Evolutionary conservation across 805 yeast genomes (phyloP), one percentile per base, ranked within the genome.

Genomic region (Nakazawaea sp.): DNA sequence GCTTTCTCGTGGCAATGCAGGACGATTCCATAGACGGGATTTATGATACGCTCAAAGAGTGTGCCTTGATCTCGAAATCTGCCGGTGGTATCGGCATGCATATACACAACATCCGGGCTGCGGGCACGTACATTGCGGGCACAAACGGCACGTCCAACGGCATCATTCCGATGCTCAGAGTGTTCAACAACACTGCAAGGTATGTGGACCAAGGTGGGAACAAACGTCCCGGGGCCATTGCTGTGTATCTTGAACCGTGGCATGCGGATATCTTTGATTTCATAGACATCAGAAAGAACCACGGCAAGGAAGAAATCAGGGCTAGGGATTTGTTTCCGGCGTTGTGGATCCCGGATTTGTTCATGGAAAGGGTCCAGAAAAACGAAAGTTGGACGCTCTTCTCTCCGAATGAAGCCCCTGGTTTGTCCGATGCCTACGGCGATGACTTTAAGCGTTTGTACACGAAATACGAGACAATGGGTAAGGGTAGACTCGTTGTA

Each of bases 181-280:
- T 74, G 18, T 74, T 74, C 61, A 74, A 74, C 57, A 73, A 72
- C 52, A 73, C 81, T 27, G 81, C 81, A 26, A 64, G 79, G 53
- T 74, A 74, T 49, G 81, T 74, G 30, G 81, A 74, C 50, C 81
- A 74, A 56, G 81, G 81, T 53, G 81, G 81, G 47, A 74, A 74
- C 57, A 74, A 74, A 58, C 61, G 81, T 55, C 81, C 81, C 12
- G 81, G 81, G 51, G 80, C 80, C 11, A 72, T 74, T 55, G 80
- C 80, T 16, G 55, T 74, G 36, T 74, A 74, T 55, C 52, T 73
- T 35, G 81, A 74, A 56, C 80, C 81, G 51, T 74, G 81, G 81
- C 81, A 74, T 52, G 58, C 77, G 6, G 80, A 74, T 52, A 65
- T 74, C 44, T 68, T 74, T 47, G 79, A 74, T 41, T 72, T 74